These are phyloP conservation scores for Syzygium aqueum DNA, from an alignment of 345 rosid genomes.

Conservation along the genomic window DNA sequence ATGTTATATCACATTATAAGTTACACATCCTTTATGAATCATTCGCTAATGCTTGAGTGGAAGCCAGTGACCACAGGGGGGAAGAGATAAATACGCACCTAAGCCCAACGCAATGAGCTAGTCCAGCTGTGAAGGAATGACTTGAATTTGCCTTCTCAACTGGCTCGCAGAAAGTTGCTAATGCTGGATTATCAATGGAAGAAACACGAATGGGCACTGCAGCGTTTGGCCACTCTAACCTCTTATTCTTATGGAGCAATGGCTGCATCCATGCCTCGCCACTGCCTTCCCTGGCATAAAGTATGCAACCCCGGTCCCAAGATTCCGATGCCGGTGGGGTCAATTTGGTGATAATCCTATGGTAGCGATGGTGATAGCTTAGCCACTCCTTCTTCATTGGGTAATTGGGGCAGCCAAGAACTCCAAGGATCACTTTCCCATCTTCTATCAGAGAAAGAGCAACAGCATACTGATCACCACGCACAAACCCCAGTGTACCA, in stretches of 20 bases:
- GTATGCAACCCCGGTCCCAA: conserved; percentile 67
- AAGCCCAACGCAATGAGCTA: conserved; percentile 69
- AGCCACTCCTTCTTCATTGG: conserved; percentile 70
- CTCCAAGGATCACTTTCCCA: conserved; percentile 69
- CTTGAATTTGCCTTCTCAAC: conserved; percentile 83
- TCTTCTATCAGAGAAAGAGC: conserved; percentile 82
- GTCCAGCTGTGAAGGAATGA: conserved; percentile 69
- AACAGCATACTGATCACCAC: conserved; percentile 90
- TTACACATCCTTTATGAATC: not conserved
- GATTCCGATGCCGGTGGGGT: conserved; percentile 19
- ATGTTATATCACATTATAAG: not conserved
- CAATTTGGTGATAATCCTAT: conserved; percentile 3
- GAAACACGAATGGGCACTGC: conserved; percentile 52
- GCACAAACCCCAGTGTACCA: conserved; percentile 91
- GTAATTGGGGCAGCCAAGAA: conserved; percentile 91
- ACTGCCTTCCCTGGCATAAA: conserved; percentile 68
- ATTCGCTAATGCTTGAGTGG: not conserved
- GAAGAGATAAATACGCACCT: conserved; percentile 28
- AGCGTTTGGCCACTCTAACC: conserved; percentile 40
- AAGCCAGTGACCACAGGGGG: not conserved
- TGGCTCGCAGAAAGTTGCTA: conserved; percentile 90
- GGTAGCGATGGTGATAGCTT: conserved; percentile 35
- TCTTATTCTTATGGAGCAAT: conserved; percentile 26
- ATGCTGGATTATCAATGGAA: conserved; percentile 60
- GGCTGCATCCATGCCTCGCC: conserved; percentile 94